Evolutionary conservation across 2,329 filamentous ascomycete genomes (phyloP).

Genomic region (Dactylellina haptotyla): DNA sequence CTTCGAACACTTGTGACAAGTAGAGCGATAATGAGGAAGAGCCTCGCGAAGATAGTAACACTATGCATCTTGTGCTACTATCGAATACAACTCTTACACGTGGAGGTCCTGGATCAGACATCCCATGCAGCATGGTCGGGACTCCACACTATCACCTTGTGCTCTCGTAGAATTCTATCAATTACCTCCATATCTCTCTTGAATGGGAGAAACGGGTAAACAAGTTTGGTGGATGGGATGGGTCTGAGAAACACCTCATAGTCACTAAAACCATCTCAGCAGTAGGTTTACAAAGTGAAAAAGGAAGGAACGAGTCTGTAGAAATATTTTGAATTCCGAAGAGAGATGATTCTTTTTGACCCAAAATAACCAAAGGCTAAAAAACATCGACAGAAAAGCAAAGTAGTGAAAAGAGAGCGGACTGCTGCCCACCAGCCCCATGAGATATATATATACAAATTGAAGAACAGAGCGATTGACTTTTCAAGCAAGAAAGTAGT

Average conservation of each 20-base stretch:
- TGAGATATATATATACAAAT: conserved; percentile 25
- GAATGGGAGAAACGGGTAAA: too few relatives aligned
- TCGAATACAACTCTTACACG: too few relatives aligned
- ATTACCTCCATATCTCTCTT: too few relatives aligned
- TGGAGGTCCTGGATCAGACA: too few relatives aligned
- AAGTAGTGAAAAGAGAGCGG: conserved; percentile 30
- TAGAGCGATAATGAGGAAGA: neutral
- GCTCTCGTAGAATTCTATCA: too few relatives aligned
- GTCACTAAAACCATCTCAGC: too few relatives aligned
- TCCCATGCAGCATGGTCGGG: too few relatives aligned
- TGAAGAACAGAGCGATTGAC: conserved; percentile 8
- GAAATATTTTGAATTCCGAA: neutral
- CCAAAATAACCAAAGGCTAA: conserved; percentile 22
- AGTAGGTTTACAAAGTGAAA: too few relatives aligned
- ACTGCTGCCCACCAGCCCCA: conserved; percentile 32
- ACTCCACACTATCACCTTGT: too few relatives aligned
- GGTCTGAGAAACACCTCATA: too few relatives aligned
- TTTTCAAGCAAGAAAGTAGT: conserved; percentile 2
- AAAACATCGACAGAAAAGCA: conserved; percentile 11
- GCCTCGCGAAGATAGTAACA: neutral
- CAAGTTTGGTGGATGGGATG: too few relatives aligned
- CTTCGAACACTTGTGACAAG: neutral
- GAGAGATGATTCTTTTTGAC: conserved; percentile 33
- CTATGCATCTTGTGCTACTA: neutral
- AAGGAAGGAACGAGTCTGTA: too few relatives aligned